These are phyloP conservation scores for Kodamaea derodonti DNA, from an alignment of 1,139 yeast species.

Conservation along the genomic window DNA sequence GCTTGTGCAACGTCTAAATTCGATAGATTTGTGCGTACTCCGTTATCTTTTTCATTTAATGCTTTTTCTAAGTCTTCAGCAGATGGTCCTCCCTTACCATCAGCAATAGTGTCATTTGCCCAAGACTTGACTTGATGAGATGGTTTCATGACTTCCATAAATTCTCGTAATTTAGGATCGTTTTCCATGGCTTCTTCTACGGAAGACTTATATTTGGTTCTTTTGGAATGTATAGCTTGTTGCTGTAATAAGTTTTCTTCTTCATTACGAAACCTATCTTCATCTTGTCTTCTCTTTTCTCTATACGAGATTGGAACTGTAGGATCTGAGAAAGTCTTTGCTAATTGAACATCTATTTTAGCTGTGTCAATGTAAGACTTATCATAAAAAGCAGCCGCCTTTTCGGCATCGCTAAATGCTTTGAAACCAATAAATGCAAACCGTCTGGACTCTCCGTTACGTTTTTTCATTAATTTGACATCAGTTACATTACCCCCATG, in stretches of 20 bases:
- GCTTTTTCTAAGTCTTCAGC: slow-evolving; percentile 39
- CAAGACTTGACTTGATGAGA: slow-evolving; percentile 61
- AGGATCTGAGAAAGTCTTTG: slow-evolving; percentile 83
- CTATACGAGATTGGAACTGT: slow-evolving; percentile 70
- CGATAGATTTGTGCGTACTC: slow-evolving; percentile 9
- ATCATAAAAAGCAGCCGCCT: slow-evolving; percentile 74
- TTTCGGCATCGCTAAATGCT: slow-evolving; percentile 65
- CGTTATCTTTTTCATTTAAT: slow-evolving; percentile 24
- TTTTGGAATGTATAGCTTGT: slow-evolving; percentile 37
- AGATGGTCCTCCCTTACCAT: slow-evolving; percentile 51
- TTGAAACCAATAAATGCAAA: slow-evolving; percentile 92
- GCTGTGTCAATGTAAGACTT: slow-evolving; percentile 81
- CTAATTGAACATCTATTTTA: slow-evolving; percentile 71
- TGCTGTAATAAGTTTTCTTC: slow-evolving; percentile 50
- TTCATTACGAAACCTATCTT: slow-evolving; percentile 48
- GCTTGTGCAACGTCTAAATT: slow-evolving; percentile 24
- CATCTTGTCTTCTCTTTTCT: slow-evolving; percentile 57
- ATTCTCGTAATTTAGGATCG: slow-evolving; percentile 74
- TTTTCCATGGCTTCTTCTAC: slow-evolving; percentile 57
- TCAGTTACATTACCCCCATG: slow-evolving; percentile 69
- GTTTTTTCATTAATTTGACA: slow-evolving; percentile 75
- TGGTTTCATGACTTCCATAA: slow-evolving; percentile 79
- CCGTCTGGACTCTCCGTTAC: slow-evolving; percentile 83
- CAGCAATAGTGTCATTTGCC: slow-evolving; percentile 68
- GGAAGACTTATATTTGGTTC: slow-evolving; percentile 23